Conservation (phyloP, 257 asterid species). For the Agastache rugosa region DNA sequence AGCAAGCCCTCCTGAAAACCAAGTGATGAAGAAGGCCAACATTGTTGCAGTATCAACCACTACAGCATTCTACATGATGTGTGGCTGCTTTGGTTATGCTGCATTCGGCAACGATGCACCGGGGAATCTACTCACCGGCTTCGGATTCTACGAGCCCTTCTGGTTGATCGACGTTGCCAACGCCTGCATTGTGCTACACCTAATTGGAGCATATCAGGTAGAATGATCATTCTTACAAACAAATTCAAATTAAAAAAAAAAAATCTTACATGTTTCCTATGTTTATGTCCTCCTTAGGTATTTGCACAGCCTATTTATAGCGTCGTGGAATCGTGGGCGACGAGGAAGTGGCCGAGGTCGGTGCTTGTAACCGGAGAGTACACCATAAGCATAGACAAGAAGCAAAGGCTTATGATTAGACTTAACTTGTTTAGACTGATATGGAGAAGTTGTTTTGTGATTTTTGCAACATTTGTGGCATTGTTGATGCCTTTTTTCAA, state of each 20-base stretch:
- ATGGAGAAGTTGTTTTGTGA: conserved; percentile 59
- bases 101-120: conserved; percentile 72
- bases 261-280: background rate
- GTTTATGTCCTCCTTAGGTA: conserved; percentile 41
- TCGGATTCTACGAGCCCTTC: conserved; percentile 70
- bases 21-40: conserved; percentile 73
- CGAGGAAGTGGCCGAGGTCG: conserved; percentile 53
- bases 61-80: conserved; percentile 69
- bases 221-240: background rate
- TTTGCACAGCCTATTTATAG: conserved; percentile 58
- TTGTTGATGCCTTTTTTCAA: conserved; percentile 67
- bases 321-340: conserved; percentile 52
- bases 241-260: too few species aligned
- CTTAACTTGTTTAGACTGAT: conserved; percentile 51
- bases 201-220: conserved; percentile 77
- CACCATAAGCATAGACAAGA: conserved; percentile 39
- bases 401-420: conserved; percentile 29
- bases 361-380: conserved; percentile 45
- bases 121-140: conserved; percentile 67
- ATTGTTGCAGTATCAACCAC: conserved; percentile 51
- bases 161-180: conserved; percentile 75
- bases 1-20: conserved; percentile 59
- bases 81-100: conserved; percentile 73
- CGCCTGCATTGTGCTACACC: conserved; percentile 60
- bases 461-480: conserved; percentile 53